Conservation (phyloP, 1,139 yeast genomes). For the Taphrina sp. region DNA sequence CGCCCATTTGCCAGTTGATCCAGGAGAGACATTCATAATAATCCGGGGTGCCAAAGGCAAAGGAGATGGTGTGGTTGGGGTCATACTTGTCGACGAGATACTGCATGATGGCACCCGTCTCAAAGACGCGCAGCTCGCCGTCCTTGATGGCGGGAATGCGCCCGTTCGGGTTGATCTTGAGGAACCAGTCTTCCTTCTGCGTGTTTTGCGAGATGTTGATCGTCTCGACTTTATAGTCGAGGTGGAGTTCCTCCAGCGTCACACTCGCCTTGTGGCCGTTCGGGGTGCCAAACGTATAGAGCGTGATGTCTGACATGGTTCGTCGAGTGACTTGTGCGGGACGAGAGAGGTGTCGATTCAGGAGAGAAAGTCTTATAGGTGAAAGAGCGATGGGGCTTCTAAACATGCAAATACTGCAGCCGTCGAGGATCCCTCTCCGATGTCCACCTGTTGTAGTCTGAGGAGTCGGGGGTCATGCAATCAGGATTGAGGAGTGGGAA, state of each 20-base stretch:
- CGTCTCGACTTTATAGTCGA: conserved; percentile 50
- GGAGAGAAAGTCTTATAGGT: no score
- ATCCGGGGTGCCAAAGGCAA: conserved; percentile 46
- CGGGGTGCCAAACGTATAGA: conserved; percentile 47
- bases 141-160: conserved; percentile 61
- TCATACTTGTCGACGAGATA: conserved; percentile 59
- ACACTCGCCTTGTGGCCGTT: conserved; percentile 57
- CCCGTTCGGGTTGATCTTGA: conserved; percentile 53
- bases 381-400: no score
- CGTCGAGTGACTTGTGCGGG: no score
- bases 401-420: no score
- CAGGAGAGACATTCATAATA: conserved; percentile 47
- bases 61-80: conserved; percentile 53
- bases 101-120: conserved; percentile 59
- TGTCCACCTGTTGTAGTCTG: no score
- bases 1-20: conserved; percentile 58
- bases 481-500: no score
- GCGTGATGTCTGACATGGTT: no score
- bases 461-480: no score
- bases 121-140: conserved; percentile 48
- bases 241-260: conserved; percentile 51
- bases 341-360: no score
- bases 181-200: conserved; percentile 55
- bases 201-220: conserved; percentile 47
- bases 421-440: no score